Evolutionary conservation across 225 moss, liverwort and hornwort genomes (phyloP).

Genomic region (Ulota crispa): DNA sequence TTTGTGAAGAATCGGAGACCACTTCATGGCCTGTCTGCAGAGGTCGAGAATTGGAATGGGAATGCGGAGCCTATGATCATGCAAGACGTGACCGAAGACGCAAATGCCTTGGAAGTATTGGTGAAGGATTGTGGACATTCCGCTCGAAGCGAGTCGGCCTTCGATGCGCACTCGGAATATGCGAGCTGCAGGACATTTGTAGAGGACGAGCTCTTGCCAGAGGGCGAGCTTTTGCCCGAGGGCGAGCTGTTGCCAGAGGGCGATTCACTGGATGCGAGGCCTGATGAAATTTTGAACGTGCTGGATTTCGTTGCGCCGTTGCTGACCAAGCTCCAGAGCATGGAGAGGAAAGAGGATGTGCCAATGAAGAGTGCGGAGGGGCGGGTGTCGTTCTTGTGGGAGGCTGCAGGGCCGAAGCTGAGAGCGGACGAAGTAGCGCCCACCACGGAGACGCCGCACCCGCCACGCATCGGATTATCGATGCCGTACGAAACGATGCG

Average conservation of each 20-base stretch:
- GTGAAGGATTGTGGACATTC: slow-evolving; percentile 17
- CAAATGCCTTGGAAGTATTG: neutral
- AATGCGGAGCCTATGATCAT: neutral
- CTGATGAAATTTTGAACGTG: neutral
- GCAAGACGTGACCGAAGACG: neutral
- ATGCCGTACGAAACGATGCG: slow-evolving; percentile 14
- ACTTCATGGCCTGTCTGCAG: neutral
- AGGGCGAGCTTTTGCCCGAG: neutral
- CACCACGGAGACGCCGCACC: slow-evolving; percentile 19
- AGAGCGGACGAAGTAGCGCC: slow-evolving; percentile 35
- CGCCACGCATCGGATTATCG: slow-evolving; percentile 11
- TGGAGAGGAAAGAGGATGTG: neutral
- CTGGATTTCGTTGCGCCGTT: slow-evolving; percentile 32
- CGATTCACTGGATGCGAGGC: neutral
- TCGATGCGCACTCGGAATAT: slow-evolving; percentile 19
- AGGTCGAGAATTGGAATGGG: neutral
- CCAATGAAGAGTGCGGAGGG: neutral
- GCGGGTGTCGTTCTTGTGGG: slow-evolving; percentile 73
- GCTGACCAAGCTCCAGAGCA: neutral
- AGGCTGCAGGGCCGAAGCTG: slow-evolving; percentile 65
- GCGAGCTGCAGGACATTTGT: slow-evolving; percentile 30
- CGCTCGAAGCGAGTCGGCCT: neutral
- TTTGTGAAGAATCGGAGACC: neutral
- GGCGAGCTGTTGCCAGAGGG: neutral
- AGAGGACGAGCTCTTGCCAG: slow-evolving; percentile 13